Base-by-base conservation (phyloP, 345 rosid genomes). In the Arabis alpina region DNA sequence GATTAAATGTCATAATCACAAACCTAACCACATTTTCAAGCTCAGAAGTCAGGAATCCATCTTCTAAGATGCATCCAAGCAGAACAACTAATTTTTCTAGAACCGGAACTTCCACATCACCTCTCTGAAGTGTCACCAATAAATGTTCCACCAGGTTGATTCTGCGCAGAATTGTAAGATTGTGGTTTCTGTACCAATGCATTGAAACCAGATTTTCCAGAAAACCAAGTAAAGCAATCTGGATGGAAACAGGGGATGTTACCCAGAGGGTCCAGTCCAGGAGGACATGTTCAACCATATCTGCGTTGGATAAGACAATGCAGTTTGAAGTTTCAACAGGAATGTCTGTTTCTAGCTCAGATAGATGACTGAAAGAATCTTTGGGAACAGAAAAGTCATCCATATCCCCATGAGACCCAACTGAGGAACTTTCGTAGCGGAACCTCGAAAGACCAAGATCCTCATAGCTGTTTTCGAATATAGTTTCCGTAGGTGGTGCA, bases 191-290 rank as follows among this genome's bases (percentile, higher is more conserved):
- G 76, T 95, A 95, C 98, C 99, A 92, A 75, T 95, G 96, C 99
- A 92, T 95, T 50, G 99, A 95, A 56, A 95, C 99, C 64, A 95
- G 85, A 79, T 95, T 91, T 83, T 95, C 99, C 74, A 95, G 94
- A 82, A 95, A 95, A 45, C 94, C 89, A 61, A 95, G 86, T 61
- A 95, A 83, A 25, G 98, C 80, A 82, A 92, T 92, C 83, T 95
- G 99, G 80, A 92, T 88, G 41, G 97, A 81, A 75, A 95, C 89
- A 30, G 98, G 83, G 70, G 99, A 87, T 49, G 88, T 80, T 39
- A 92, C 99, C 99, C 99, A 95, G 66, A 95, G 72, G 24, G 99
- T 95, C 99, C 99, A 95, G 76, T 95, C 99, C 81, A 95, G 80
- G 81, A 95, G 83, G 77, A 95, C 96, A 86, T 95, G 98, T 75